Evolutionary conservation across 352 stramenopile species (phyloP).

Genomic region (Phytopythium ostracodes): DNA sequence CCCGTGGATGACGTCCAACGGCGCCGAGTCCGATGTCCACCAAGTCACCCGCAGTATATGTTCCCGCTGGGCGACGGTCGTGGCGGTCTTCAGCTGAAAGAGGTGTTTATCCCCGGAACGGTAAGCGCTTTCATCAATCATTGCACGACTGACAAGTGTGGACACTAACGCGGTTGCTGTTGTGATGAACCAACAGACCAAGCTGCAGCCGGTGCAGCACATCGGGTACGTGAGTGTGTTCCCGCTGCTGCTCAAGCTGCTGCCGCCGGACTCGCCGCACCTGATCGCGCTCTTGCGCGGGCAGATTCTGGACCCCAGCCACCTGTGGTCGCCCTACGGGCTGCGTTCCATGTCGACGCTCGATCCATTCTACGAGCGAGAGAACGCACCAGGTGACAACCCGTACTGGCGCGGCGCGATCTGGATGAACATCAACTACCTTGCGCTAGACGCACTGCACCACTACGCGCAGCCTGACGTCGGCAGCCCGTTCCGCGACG

Average conservation of each 20-base stretch:
- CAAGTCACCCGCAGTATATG: constrained; percentile 57
- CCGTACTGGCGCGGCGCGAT: constrained; percentile 93
- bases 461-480: constrained; percentile 53
- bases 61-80: constrained; percentile 79
- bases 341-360: constrained; percentile 85
- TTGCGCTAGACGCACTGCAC: constrained; percentile 82
- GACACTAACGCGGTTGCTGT: constrained; percentile 6
- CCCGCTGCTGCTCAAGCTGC: constrained; percentile 71
- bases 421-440: constrained; percentile 94
- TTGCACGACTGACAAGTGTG: not conserved
- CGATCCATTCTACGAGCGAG: constrained; percentile 84
- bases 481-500: constrained; percentile 35
- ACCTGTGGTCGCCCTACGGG: constrained; percentile 77
- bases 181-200: constrained; percentile 19
- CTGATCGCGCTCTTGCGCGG: constrained; percentile 43
- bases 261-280: constrained; percentile 64
- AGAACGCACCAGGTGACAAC: constrained; percentile 88
- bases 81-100: constrained; percentile 69
- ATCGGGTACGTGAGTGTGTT: constrained; percentile 89
- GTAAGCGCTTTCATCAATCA: constrained; percentile 13
- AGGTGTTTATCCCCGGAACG: constrained; percentile 59
- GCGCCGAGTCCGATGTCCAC: constrained; percentile 39
- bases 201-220: constrained; percentile 72
- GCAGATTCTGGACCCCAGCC: constrained; percentile 50
- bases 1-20: constrained; percentile 30